These are phyloP conservation scores for Paraconiothyrium sp. DNA, from an alignment of 2,329 filamentous ascomycete species.

Conservation along the genomic window DNA sequence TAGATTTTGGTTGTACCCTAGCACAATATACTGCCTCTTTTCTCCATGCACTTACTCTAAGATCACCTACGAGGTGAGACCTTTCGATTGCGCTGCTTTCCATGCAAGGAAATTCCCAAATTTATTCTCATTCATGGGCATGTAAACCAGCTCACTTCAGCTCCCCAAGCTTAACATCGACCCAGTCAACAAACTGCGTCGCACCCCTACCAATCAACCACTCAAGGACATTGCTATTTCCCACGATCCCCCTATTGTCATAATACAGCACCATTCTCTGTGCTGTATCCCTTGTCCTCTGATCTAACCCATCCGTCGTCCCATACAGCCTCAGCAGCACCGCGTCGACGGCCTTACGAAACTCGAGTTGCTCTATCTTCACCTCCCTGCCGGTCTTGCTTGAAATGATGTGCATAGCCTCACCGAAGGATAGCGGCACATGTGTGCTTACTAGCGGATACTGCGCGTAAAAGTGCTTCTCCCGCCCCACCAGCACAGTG, in stretches of 20 bases:
- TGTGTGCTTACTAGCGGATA: conserved; percentile 38
- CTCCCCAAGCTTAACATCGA: conserved; percentile 10
- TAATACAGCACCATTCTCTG: conserved; percentile 31
- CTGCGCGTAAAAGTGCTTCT: conserved; percentile 39
- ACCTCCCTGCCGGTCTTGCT: conserved; percentile 37
- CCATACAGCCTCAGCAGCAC: conserved; percentile 20
- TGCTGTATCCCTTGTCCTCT: conserved; percentile 21
- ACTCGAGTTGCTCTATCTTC: conserved; percentile 24
- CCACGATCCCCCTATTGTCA: conserved; percentile 23
- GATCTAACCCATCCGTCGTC: conserved; percentile 13
- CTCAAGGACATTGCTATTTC: conserved; percentile 28
- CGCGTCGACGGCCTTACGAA: conserved; percentile 29
- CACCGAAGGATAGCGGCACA: conserved; percentile 26
- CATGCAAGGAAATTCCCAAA: no score
- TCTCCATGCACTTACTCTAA: background rate
- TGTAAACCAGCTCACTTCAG: background rate
- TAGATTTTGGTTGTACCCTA: conserved; percentile 27
- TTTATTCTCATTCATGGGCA: no score
- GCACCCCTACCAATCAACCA: conserved; percentile 24
- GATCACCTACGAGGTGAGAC: background rate
- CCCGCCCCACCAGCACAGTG: conserved; percentile 31
- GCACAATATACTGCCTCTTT: conserved; percentile 28
- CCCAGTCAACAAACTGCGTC: conserved; percentile 24
- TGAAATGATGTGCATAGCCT: conserved; percentile 27
- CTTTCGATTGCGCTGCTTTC: no score